A percentile compares a stretch with the other conserved stretches of the same genome.
These are phyloP conservation scores for Drosera capensis DNA, from an alignment of 148 eudicot genomes.

Conservation along the genomic window DNA sequence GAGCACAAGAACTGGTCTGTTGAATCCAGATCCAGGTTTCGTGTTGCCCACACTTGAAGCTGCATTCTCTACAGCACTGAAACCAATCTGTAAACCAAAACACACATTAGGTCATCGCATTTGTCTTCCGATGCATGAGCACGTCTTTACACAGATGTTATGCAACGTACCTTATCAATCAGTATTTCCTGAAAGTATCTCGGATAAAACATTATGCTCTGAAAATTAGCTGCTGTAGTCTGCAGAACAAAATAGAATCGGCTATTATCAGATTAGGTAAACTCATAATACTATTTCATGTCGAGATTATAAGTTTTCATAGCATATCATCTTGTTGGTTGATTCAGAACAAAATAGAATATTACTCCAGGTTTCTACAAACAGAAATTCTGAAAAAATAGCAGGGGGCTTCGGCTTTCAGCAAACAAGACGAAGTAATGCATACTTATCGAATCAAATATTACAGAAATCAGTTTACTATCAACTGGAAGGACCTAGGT, in stretches of 20 bases:
- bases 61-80: slow-evolving; percentile 57
- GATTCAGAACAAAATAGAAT: too few species aligned
- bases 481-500: too few species aligned
- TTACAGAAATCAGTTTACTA: too few species aligned
- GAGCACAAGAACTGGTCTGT: slow-evolving; percentile 77
- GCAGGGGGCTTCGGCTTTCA: too few species aligned
- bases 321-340: too few species aligned
- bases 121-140: not conserved
- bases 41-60: slow-evolving; percentile 39
- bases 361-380: not conserved
- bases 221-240: slow-evolving; percentile 44
- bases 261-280: too few species aligned
- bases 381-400: too few species aligned
- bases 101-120: not conserved
- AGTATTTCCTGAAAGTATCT: slow-evolving; percentile 74
- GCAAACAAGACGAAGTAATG: too few species aligned
- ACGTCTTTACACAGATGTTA: not conserved
- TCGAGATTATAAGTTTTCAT: not conserved
- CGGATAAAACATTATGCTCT: slow-evolving; percentile 30
- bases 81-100: slow-evolving; percentile 55
- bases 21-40: slow-evolving; percentile 49
- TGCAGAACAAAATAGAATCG: slow-evolving; percentile 20
- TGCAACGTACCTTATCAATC: slow-evolving; percentile 58
- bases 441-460: too few species aligned
- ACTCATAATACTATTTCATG: not conserved